A percentile compares a stretch with the other conserved stretches of the same genome.
Evolutionary conservation across 2,329 filamentous ascomycete genomes (phyloP).

Genomic region (Dendrostoma leiphaemia): DNA sequence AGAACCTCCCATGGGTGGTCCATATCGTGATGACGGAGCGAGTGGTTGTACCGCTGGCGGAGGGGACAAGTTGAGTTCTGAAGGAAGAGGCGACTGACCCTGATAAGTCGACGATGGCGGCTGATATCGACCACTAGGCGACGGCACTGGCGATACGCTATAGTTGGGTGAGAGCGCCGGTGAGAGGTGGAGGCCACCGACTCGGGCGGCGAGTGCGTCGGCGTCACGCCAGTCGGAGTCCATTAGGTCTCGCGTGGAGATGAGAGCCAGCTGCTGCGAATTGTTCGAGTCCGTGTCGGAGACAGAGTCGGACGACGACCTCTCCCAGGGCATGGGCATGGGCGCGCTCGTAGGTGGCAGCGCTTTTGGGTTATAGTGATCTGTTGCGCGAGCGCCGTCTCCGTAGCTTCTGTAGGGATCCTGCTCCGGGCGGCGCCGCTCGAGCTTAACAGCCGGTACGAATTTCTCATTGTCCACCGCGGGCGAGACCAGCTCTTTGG

Average conservation of each 20-base stretch:
- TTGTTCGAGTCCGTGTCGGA: slow-evolving; percentile 30
- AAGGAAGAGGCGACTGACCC: slow-evolving; percentile 19
- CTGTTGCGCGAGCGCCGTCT: slow-evolving; percentile 2
- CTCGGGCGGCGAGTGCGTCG: slow-evolving; percentile 39
- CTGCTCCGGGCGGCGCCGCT: slow-evolving; percentile 32
- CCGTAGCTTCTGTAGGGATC: slow-evolving; percentile 2
- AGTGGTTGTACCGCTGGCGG: slow-evolving; percentile 29
- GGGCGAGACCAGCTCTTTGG: slow-evolving; percentile 36
- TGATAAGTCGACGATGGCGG: slow-evolving; percentile 33
- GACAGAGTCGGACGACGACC: slow-evolving; percentile 36
- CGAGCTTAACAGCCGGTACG: slow-evolving; percentile 36
- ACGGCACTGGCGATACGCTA: slow-evolving; percentile 34
- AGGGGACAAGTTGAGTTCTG: slow-evolving; percentile 30
- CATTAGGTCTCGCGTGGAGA: slow-evolving; percentile 55
- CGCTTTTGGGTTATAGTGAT: slow-evolving; percentile 11
- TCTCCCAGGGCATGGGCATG: slow-evolving; percentile 33
- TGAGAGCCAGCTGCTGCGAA: slow-evolving; percentile 40
- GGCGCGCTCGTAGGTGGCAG: slow-evolving; percentile 14
- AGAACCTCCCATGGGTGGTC: slow-evolving; percentile 29
- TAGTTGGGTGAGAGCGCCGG: slow-evolving; percentile 31
- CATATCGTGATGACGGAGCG: slow-evolving; percentile 39
- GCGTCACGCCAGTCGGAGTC: slow-evolving; percentile 37
- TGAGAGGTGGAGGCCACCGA: slow-evolving; percentile 41
- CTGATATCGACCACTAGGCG: slow-evolving; percentile 31
- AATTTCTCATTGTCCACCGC: slow-evolving; percentile 40